Evolutionary conservation across 768 basidiomycete species (phyloP).

Genomic region (Boletus sp.): DNA sequence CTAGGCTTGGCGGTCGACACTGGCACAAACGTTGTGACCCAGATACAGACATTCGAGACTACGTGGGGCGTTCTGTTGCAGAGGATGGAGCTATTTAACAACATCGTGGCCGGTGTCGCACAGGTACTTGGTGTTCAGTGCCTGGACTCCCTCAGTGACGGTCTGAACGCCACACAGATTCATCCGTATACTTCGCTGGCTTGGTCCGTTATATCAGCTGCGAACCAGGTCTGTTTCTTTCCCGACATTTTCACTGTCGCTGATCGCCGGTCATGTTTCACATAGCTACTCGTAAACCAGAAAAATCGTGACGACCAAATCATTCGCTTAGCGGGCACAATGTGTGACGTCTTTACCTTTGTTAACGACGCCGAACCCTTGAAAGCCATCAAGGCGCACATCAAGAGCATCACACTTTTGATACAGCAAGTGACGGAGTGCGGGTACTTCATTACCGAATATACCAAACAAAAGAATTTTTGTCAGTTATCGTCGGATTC

Average conservation of each 20-base stretch:
- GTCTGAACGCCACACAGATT: too few species aligned
- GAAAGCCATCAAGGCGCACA: not conserved
- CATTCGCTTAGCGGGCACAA: not conserved
- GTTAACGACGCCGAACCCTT: not conserved
- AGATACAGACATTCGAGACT: not conserved
- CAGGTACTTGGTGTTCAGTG: not conserved
- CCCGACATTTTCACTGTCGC: not conserved
- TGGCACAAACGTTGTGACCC: not conserved
- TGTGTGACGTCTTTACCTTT: not conserved
- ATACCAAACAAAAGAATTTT: not conserved
- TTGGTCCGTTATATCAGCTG: not conserved
- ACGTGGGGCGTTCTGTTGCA: not conserved
- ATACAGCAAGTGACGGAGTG: not conserved
- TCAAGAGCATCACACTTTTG: not conserved
- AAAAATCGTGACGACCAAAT: not conserved
- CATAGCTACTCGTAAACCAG: not conserved
- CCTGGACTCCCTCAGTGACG: too few species aligned
- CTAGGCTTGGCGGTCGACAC: not conserved
- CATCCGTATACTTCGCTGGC: not conserved
- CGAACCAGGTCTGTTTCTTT: not conserved
- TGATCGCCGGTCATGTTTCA: not conserved
- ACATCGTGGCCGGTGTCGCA: not conserved
- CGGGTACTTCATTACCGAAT: not conserved
- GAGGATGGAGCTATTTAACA: not conserved
- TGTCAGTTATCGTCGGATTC: too few species aligned